Conservation (phyloP, 2,329 filamentous ascomycete species). For the Polytolypa hystricis region DNA sequence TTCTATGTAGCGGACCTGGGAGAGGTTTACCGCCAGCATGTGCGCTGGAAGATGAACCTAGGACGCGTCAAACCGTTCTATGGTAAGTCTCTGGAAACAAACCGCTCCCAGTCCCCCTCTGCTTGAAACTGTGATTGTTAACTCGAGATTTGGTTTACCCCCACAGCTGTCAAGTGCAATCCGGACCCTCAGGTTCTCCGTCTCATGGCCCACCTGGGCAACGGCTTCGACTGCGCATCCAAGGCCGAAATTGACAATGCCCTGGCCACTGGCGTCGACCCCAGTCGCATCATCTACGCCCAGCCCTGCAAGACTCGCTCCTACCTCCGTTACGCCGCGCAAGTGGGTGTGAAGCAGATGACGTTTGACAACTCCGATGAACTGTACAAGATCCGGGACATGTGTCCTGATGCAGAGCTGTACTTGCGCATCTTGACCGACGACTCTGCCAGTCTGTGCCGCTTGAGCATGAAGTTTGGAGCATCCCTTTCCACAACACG, state of each 20-base stretch:
- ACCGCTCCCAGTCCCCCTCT: no score
- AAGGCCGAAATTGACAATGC: conserved; percentile 95
- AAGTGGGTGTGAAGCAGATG: conserved; percentile 87
- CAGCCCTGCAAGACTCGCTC: conserved; percentile 99
- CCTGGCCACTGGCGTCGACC: conserved; percentile 68
- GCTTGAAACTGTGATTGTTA: conserved; percentile 2
- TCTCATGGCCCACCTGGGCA: conserved; percentile 77
- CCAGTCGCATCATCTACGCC: conserved; percentile 92
- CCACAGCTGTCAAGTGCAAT: conserved; percentile 91
- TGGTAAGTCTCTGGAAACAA: conserved; percentile 58
- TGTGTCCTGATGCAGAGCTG: conserved; percentile 80
- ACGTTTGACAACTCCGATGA: conserved; percentile 98
- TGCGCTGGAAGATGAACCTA: conserved; percentile 94
- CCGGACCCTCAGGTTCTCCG: conserved; percentile 80
- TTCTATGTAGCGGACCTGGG: conserved; percentile 98
- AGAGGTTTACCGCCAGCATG: conserved; percentile 95
- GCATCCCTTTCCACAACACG: conserved; percentile 74
- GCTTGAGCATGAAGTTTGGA: conserved; percentile 94
- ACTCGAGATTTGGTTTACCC: conserved; percentile 1
- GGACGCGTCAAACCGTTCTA: conserved; percentile 92
- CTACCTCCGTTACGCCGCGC: conserved; percentile 81
- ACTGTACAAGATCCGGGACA: conserved; percentile 91
- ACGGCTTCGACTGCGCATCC: conserved; percentile 96
- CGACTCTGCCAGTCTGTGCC: conserved; percentile 87
- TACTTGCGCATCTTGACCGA: conserved; percentile 93